Percentiles rank a stretch among this genome's conserved stretches.
Conservation (phyloP, 1,284 basidiomycete species). For the Cryptococcus amylolentus region DNA sequence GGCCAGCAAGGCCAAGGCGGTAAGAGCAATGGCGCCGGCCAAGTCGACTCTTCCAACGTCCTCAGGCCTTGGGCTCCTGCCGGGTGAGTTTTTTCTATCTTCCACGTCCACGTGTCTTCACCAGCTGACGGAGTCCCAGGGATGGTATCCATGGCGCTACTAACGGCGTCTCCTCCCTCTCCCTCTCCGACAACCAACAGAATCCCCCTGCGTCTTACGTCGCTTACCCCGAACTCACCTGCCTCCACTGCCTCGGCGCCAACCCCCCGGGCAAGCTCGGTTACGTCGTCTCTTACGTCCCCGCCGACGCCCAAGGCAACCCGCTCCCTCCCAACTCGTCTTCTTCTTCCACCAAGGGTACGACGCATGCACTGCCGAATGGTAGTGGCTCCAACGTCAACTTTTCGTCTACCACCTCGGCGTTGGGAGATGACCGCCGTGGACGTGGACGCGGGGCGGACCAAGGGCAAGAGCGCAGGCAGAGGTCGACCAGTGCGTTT, state of each 20-base stretch:
- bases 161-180: not conserved
- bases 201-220: slow-evolving; percentile 6
- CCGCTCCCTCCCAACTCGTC: not conserved
- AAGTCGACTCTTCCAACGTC: not conserved
- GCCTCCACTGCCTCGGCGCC: slow-evolving; percentile 16
- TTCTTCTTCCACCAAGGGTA: not conserved
- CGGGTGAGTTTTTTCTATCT: not conserved
- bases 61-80: slow-evolving; percentile 1
- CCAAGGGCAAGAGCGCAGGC: slow-evolving; percentile 6
- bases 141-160: not conserved
- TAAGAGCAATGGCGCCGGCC: not conserved
- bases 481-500: slow-evolving; percentile 8
- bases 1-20: not conserved
- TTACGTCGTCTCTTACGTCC: slow-evolving; percentile 16
- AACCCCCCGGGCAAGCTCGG: slow-evolving; percentile 17
- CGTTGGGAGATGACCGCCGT: slow-evolving; percentile 2
- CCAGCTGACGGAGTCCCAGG: not conserved
- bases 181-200: not conserved
- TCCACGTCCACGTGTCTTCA: too few relatives aligned
- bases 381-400: not conserved
- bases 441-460: slow-evolving; percentile 10
- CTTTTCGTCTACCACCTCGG: not conserved
- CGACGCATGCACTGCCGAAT: not conserved
- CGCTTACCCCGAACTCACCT: slow-evolving; percentile 15
- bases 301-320: not conserved